Conservation (phyloP, 768 basidiomycete species). For the Mycena epipterygia region DNA sequence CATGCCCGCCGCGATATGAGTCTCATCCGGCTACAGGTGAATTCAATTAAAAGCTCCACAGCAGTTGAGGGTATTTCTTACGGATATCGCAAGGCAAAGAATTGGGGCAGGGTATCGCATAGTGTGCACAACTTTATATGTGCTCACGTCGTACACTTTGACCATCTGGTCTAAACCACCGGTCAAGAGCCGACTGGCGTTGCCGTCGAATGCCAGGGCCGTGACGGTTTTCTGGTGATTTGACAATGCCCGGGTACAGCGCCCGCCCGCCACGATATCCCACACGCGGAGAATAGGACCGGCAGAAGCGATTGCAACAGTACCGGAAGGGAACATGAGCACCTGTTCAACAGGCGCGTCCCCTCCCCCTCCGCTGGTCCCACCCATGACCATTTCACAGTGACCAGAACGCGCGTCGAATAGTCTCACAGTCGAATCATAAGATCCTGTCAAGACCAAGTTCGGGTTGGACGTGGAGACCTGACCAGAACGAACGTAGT, state of each 20-base stretch:
- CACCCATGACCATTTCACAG: conserved; percentile 88
- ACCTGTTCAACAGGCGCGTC: conserved; percentile 91
- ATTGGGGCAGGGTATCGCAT: conserved; percentile 98
- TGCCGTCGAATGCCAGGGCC: conserved; percentile 83
- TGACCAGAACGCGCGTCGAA: conserved; percentile 89
- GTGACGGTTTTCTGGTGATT: conserved; percentile 99
- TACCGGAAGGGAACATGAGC: conserved; percentile 91
- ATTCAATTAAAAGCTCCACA: conserved; percentile 1
- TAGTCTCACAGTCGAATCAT: conserved; percentile 91
- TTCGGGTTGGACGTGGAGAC: conserved; percentile 87
- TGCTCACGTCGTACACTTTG: conserved; percentile 96
- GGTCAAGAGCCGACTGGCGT: conserved; percentile 84
- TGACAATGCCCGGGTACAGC: conserved; percentile 90
- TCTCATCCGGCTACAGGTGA: conserved; percentile 86
- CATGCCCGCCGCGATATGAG: conserved; percentile 97
- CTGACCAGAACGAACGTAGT: conserved; percentile 96
- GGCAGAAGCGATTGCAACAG: conserved; percentile 85
- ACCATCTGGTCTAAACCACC: conserved; percentile 98
- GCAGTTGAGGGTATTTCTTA: conserved; percentile 54
- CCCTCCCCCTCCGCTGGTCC: conserved; percentile 46
- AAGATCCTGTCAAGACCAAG: conserved; percentile 92
- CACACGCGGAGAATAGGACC: conserved; percentile 95
- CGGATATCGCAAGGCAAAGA: conserved; percentile 91
- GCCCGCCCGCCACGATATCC: conserved; percentile 94
- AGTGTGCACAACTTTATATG: conserved; percentile 96